Evolutionary conservation across 225 moss, liverwort and hornwort genomes (phyloP).

Genomic region (Antitrichia curtipendula): DNA sequence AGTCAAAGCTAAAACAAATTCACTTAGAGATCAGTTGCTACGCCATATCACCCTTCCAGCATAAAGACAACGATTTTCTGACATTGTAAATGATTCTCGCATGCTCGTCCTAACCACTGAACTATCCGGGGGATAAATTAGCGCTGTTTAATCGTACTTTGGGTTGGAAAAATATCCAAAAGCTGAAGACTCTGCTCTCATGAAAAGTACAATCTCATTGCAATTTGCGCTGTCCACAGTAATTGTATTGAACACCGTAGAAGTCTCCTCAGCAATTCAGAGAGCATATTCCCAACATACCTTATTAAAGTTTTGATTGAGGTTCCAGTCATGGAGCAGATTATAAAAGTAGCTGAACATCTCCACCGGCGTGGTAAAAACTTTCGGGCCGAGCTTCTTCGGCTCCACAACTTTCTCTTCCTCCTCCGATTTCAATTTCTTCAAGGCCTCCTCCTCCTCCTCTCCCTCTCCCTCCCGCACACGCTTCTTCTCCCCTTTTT

Average conservation of each 20-base stretch:
- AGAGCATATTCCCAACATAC: background rate
- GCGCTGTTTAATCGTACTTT: too few relatives aligned
- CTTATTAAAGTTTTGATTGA: slow-evolving; percentile 67
- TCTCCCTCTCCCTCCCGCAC: background rate
- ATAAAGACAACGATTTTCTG: background rate
- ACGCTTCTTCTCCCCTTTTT: background rate
- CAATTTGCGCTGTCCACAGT: too few relatives aligned
- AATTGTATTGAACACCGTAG: background rate
- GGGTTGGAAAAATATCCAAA: background rate
- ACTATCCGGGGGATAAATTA: background rate
- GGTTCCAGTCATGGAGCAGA: slow-evolving; percentile 66
- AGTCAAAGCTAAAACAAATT: too few relatives aligned
- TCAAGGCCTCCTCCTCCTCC: background rate
- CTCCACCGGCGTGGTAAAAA: slow-evolving; percentile 50
- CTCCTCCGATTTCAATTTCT: slow-evolving; percentile 25
- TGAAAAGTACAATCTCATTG: background rate
- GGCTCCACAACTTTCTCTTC: slow-evolving; percentile 16
- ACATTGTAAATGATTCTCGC: background rate
- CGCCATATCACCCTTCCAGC: background rate
- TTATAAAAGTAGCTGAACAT: slow-evolving; percentile 96
- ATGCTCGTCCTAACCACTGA: background rate
- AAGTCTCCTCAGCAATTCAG: background rate
- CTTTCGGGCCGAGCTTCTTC: slow-evolving; percentile 67
- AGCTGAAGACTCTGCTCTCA: too few relatives aligned
- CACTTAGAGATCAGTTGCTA: background rate